Conservation (phyloP, 2,329 filamentous ascomycete species). For the Pyrenophora seminiperda region DNA sequence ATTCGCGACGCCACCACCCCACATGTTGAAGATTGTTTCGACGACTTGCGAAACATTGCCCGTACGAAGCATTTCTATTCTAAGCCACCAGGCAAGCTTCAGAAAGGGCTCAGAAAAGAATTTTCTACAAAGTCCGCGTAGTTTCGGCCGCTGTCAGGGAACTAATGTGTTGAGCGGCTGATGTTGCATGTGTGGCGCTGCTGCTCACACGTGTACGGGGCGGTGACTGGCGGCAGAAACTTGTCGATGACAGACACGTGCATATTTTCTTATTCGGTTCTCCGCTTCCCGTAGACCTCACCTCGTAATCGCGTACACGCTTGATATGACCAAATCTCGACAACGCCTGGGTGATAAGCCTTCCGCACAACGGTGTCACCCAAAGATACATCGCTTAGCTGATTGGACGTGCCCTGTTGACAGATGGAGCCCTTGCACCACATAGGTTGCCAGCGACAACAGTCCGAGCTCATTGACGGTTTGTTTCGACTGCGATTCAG, state of each 20-base stretch:
- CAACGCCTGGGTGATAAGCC: constrained; percentile 2
- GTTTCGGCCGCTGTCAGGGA: constrained; percentile 8
- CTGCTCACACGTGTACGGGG: constrained; percentile 7
- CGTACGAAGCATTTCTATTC: constrained; percentile 5
- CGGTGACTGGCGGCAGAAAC: constrained; percentile 11
- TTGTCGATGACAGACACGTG: constrained; percentile 5
- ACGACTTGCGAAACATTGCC: constrained; percentile 3
- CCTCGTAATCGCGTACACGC: constrained; percentile 16
- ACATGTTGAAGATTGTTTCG: constrained; percentile 4
- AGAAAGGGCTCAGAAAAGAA: background rate
- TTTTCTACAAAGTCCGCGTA: constrained; percentile 1
- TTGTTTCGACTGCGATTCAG: constrained; percentile 20
- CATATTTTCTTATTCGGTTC: constrained; percentile 18
- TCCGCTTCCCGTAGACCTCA: constrained; percentile 20
- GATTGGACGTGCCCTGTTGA: too few species aligned
- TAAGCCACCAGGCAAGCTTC: background rate
- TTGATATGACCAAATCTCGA: constrained; percentile 6
- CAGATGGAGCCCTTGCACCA: background rate
- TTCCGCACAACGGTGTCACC: background rate
- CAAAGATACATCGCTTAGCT: background rate
- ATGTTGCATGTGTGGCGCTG: constrained; percentile 3
- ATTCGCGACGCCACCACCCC: constrained; percentile 10
- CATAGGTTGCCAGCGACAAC: constrained; percentile 4
- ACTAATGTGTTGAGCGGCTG: background rate
- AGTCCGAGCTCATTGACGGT: constrained; percentile 13